phyloP scores from a whole-genome alignment of 805 yeast species.

The Teunomyces barrocoloradensis region DNA sequence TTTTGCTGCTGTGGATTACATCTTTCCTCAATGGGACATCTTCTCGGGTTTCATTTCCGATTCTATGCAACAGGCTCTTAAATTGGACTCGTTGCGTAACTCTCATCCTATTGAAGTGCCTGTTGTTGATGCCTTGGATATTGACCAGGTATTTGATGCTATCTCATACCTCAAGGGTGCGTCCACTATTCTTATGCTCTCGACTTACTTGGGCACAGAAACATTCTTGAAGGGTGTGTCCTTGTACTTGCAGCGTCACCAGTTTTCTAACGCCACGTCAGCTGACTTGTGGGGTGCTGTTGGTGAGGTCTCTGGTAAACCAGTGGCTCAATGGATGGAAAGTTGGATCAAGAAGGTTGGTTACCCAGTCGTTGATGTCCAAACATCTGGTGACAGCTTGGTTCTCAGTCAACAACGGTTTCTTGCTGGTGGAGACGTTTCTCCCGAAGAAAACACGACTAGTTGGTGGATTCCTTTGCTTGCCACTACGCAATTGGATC shows the following conservation, averaged over 20 bases:
- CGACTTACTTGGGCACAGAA: conserved; percentile 67
- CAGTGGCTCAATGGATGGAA: conserved; percentile 58
- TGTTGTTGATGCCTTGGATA: conserved; percentile 73
- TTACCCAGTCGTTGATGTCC: conserved; percentile 62
- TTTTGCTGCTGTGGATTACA: conserved; percentile 61
- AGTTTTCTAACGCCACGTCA: conserved; percentile 71
- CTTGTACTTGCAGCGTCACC: conserved; percentile 57
- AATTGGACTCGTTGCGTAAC: conserved; percentile 54
- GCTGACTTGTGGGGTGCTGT: conserved; percentile 70
- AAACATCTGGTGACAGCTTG: conserved; percentile 34
- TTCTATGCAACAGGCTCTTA: conserved; percentile 49
- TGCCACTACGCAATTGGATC: conserved; percentile 15
- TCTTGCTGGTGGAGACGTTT: conserved; percentile 59
- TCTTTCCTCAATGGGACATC: conserved; percentile 81
- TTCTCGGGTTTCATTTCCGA: conserved; percentile 55
- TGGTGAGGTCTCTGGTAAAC: conserved; percentile 58
- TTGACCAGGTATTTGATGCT: conserved; percentile 78
- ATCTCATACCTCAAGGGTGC: conserved; percentile 83
- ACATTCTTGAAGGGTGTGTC: conserved; percentile 72
- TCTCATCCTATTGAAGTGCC: conserved; percentile 85
- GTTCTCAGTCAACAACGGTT: conserved; percentile 57
- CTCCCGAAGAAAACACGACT: conserved; percentile 54
- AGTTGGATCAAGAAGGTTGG: conserved; percentile 76
- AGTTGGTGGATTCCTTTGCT: conserved; percentile 60
- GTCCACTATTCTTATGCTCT: conserved; percentile 72